A percentile compares a stretch with the other conserved stretches of the same genome.
Conservation (phyloP, 2,329 filamentous ascomycete genomes). For the Aspergillus puulaauensis region DNA sequence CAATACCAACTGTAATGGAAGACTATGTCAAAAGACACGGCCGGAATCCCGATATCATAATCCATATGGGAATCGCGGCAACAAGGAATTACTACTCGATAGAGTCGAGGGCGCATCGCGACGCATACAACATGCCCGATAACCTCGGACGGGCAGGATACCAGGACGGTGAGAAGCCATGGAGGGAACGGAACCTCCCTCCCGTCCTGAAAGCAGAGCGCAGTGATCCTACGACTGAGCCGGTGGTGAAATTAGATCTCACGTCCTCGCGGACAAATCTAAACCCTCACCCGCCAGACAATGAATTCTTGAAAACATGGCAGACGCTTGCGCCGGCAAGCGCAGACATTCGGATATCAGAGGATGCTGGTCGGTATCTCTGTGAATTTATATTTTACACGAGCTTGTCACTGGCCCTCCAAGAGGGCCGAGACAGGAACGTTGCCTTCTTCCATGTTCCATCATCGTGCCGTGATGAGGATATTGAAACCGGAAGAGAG, state of each 20-base stretch:
- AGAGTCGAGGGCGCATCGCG: constrained; percentile 68
- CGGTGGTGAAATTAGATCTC: background rate
- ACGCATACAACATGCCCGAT: constrained; percentile 70
- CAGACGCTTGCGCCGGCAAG: constrained; percentile 29
- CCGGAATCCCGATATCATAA: constrained; percentile 59
- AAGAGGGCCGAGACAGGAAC: constrained; percentile 34
- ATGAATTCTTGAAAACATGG: constrained; percentile 36
- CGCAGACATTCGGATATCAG: constrained; percentile 56
- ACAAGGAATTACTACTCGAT: constrained; percentile 66
- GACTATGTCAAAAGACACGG: constrained; percentile 40
- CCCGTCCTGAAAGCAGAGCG: constrained; percentile 55
- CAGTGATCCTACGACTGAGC: constrained; percentile 7
- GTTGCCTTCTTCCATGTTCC: constrained; percentile 75
- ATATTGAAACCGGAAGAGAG: constrained; percentile 39
- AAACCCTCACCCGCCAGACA: constrained; percentile 31
- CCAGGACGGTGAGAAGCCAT: constrained; percentile 50
- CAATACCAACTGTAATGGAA: constrained; percentile 64
- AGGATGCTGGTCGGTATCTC: constrained; percentile 70
- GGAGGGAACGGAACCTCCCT: constrained; percentile 50
- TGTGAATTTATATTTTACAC: constrained; percentile 79
- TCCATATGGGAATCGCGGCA: constrained; percentile 79
- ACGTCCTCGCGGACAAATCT: background rate
- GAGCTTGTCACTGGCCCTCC: constrained; percentile 53
- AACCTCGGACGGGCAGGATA: constrained; percentile 57
- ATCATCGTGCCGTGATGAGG: constrained; percentile 52